Base-by-base conservation (phyloP, 768 basidiomycete species). In the Russula sp. region DNA sequence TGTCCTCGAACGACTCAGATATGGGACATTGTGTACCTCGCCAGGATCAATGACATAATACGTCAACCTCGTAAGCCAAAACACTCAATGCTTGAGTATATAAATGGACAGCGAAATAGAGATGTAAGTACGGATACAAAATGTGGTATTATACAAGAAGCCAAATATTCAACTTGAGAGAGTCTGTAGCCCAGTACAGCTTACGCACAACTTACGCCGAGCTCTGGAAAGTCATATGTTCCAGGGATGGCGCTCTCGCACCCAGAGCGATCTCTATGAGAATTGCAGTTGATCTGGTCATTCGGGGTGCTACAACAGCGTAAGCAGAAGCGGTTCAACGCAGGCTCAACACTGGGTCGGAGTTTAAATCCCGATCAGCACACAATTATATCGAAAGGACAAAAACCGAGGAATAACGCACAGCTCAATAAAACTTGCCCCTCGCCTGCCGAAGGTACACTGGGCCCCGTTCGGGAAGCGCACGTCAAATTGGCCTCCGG, bases 381-480 rank as follows among this genome's bases (percentile, higher is more conserved):
- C 38, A 22, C 14, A 13, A n/a, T 36, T 34, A 14, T 28, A 32
- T 28, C 0, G 5, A 9, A 26, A n/a, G 44, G 32, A 55, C 6
- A 22, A 38, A 24, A 4, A 22, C 2, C 11, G 36, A 38, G 32
- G 44, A 42, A 20, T 16, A 13, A 72, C 80, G 68, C 63, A 82
- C 82, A 76, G 75, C 69, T 82, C 75, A 44, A 83, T 81, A 63
- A 83, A 83, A 61, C 81, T 83, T 44, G 80, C 79, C 6, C 77
- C 80, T 50, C 76, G 78, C 5, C 81, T 81, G 48, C 82, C 81
- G 62, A 79, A 83, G 3, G 76, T 75, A 71, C 82, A 83, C 55
- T 80, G 79, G 24, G 82, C 81, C n/a, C 81, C 81, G 56, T 83
- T 78, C 1, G 81, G 82, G 68, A 77, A 83, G 26, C 81, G 77